Base-by-base conservation (phyloP, 768 basidiomycete species). In the Podaxis sp. region DNA sequence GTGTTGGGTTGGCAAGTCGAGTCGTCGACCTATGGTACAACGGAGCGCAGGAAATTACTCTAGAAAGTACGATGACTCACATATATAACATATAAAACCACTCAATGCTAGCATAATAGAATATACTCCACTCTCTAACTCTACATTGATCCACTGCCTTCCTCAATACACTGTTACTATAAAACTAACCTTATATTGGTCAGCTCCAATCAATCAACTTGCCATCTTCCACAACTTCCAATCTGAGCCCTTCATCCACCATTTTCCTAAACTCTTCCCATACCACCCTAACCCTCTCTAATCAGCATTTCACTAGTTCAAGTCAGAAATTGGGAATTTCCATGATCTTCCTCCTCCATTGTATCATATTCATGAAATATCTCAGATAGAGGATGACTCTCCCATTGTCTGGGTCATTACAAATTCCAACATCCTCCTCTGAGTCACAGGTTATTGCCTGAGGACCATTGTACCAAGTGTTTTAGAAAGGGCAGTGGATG, bases 151-250 rank as follows among this genome's bases (percentile, higher is more conserved):
- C n/a, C n/a, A n/a, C n/a, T n/a, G n/a, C n/a, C n/a, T n/a, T n/a
- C n/a, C n/a, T n/a, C n/a, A n/a, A n/a, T n/a, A n/a, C n/a, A n/a
- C n/a, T 38, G 37, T 38, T 38, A 6, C 13, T 6, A 38, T 38
- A 38, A 5, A 6, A 38, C 37, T 38, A 38, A 5, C 13, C 10
- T 28, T 30, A 20, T 44, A 22, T 79, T 36, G 72, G 78, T 76
- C 30, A 50, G n/a, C n/a, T 73, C 64, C 55, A 56, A 17, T 56
- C 55, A 24, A 56, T 22, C 10, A 13, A 2, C 11, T 40, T 20
- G 7, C n/a, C 11, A 40, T 41, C 55, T 7, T 56, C 55, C 1
- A 56, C 38, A 26, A 56, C 37, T 28, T 24, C 40, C 38, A 44
- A 13, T 17, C 10, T 12, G 26, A 40, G 17, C 22, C 38, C 55